Percentiles rank a stretch among this genome's conserved stretches.
Conservation (phyloP, 805 yeast species). For the Blastobotrys mokoenaii region DNA sequence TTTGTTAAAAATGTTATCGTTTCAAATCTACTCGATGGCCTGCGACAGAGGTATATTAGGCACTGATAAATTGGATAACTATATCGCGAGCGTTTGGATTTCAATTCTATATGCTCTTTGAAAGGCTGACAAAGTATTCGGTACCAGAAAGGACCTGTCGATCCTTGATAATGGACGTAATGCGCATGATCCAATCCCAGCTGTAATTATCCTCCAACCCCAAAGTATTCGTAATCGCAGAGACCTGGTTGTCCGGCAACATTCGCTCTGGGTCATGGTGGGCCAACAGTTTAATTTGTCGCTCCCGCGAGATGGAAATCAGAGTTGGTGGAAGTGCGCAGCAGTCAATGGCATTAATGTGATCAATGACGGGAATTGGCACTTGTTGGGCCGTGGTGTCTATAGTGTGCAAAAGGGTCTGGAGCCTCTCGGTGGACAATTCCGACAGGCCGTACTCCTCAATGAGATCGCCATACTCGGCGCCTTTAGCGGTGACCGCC, state of each 20-base stretch:
- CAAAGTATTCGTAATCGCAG: too few species aligned
- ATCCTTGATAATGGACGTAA: constrained; percentile 15
- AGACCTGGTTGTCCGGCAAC: constrained; percentile 13
- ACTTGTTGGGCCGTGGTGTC: constrained; percentile 5
- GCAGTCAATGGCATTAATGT: constrained; percentile 29
- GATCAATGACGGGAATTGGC: constrained; percentile 20
- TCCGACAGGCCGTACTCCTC: constrained; percentile 24
- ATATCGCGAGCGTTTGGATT: too few species aligned
- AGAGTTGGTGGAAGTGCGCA: constrained; percentile 29
- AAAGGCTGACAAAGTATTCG: constrained; percentile 16
- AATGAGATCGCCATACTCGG: constrained; percentile 8
- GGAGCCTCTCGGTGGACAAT: constrained; percentile 19
- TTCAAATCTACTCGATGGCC: too few species aligned
- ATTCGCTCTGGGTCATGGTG: constrained; percentile 28
- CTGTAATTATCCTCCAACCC: neutral
- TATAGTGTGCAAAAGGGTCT: constrained; percentile 13
- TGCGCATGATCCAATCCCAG: constrained; percentile 20
- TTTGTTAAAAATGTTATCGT: too few species aligned
- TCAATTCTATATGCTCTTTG: too few species aligned
- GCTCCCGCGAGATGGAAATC: constrained; percentile 20
- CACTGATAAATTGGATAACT: too few species aligned
- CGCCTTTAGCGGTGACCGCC: constrained; percentile 10
- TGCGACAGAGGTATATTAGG: too few species aligned
- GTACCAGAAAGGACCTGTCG: constrained; percentile 20
- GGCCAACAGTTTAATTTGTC: constrained; percentile 24